Percentiles rank a stretch among this genome's conserved stretches.
phyloP scores from a whole-genome alignment of 1,284 basidiomycete species.

The Ustilago lituana region DNA sequence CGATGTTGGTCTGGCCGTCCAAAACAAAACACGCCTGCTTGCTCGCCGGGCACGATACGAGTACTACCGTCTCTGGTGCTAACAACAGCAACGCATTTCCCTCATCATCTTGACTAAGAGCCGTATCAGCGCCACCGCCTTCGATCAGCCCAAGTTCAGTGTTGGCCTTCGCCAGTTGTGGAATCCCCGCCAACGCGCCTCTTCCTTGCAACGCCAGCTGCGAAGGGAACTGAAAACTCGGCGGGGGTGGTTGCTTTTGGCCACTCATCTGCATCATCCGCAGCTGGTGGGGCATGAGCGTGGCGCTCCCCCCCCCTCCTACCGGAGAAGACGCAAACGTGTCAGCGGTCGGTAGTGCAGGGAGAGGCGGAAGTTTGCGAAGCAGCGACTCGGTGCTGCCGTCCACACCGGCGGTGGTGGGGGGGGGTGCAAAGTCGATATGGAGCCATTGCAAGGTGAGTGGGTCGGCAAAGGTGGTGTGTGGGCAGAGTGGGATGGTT shows the following conservation, averaged over 20 bases:
- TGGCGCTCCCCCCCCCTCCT: constrained; percentile 12
- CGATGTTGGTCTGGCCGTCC: constrained; percentile 33
- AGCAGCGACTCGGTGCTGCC: constrained; percentile 22
- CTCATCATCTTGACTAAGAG: constrained; percentile 10
- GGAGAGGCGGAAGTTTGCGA: constrained; percentile 24
- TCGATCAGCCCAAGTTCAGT: constrained; percentile 27
- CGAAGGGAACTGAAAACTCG: constrained; percentile 26
- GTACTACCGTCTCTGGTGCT: constrained; percentile 25
- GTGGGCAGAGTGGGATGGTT: constrained; percentile 7
- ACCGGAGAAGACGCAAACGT: constrained; percentile 32
- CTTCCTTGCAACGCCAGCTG: constrained; percentile 29
- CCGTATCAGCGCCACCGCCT: constrained; percentile 13
- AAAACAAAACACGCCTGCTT: constrained; percentile 14
- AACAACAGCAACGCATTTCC: constrained; percentile 18
- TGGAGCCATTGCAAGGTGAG: constrained; percentile 23
- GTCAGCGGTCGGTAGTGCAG: constrained; percentile 26
- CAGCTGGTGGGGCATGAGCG: constrained; percentile 48
- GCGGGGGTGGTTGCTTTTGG: constrained; percentile 28
- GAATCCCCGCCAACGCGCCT: constrained; percentile 19
- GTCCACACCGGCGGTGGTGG: constrained; percentile 1
- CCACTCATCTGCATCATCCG: constrained; percentile 52
- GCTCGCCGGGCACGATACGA: constrained; percentile 6
- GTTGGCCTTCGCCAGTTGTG: constrained; percentile 10
- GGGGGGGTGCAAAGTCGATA: constrained; percentile 5
- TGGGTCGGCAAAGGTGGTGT: constrained; percentile 5